Evolutionary conservation across 2,329 filamentous ascomycete species (phyloP), one percentile per base, ranked within the genome.

Genomic region (Ceratocystis huliohia): DNA sequence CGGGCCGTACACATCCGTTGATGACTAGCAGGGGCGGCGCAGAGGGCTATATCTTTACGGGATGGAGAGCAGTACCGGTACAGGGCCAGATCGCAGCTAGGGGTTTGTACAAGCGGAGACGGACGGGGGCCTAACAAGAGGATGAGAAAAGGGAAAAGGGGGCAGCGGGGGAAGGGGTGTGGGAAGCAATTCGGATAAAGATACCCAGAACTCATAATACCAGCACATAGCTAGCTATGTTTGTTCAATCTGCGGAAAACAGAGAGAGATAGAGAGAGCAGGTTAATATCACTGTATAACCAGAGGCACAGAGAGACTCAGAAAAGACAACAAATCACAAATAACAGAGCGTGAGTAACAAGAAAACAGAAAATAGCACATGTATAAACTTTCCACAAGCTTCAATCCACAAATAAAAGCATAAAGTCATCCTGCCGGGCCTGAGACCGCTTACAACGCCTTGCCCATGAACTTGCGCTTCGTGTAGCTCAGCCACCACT

Each of bases 381-480:
- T 59, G 56, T 59, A 59, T 59, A 33, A 33, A 30, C 25, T 8
- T 33, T 30, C 17, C 56, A 25, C 20, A 28, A 28, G 48, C 48
- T 25, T 53, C 65, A 46, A 66, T 2, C 61, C 65, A 41, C 50
- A 53, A 41, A 41, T 4, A 33, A 61, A 17, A 64, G 63, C 17
- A 46, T 56, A 4, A 10, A 15, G 48, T 10, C 20, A 25, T 7
- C 20, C 20, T 15, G 20, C 48, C 46, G 3, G 46, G 8, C 46
- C 20, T 20, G 46, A 10, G n/a, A 50, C 25, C 44, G 8, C 45
- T 75, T 81, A 92, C 78, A 94, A 79, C 71, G 84, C 84, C 85
- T 97, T 97, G 76, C 92, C 92, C 94, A 99, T 97, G 75, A 99
- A 99, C 85, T 96, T 96, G 79, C 94, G 87, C 86, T 97, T 97